Conservation (phyloP, 352 stramenopile species). For the Pythium diclinum region DNA sequence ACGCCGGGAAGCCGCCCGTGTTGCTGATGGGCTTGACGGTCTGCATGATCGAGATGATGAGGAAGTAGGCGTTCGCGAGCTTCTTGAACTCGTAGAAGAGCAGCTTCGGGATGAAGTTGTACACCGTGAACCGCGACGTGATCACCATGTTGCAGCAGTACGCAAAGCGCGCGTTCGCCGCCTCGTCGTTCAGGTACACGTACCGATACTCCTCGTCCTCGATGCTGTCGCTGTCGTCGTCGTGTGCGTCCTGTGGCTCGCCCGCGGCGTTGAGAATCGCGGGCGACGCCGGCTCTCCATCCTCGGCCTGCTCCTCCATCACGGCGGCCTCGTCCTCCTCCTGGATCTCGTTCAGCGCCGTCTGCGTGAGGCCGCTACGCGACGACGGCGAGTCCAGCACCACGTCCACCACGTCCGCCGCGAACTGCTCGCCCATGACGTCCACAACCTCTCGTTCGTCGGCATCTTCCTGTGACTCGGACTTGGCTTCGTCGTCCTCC, state of each 20-base stretch:
- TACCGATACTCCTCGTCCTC: conserved; percentile 58
- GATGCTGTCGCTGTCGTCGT: conserved; percentile 9
- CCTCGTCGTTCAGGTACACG: conserved; percentile 67
- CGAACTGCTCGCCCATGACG: conserved; percentile 14
- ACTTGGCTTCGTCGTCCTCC: not conserved
- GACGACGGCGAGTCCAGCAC: conserved; percentile 21
- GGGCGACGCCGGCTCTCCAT: not conserved
- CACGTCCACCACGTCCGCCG: conserved; percentile 20
- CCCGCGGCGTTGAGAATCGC: not conserved
- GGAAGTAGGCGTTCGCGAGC: conserved; percentile 93
- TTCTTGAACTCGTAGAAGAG: conserved; percentile 91
- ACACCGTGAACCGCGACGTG: conserved; percentile 89
- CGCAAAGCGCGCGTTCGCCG: conserved; percentile 48
- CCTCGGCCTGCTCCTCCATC: not conserved
- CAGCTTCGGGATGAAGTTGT: conserved; percentile 90
- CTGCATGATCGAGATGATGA: conserved; percentile 91
- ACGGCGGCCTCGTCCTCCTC: conserved; percentile 22
- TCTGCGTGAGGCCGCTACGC: not conserved
- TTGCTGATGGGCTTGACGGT: conserved; percentile 91
- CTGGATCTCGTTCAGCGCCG: conserved; percentile 17
- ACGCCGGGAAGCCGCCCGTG: conserved; percentile 88
- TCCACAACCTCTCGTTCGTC: conserved; percentile 4
- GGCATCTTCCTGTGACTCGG: not conserved
- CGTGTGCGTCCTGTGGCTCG: conserved; percentile 11
- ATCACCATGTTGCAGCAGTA: conserved; percentile 84